Percentiles rank a stretch among this genome's conserved stretches.
These are phyloP conservation scores for Rhododendron kiyosumense DNA, from an alignment of 148 eudicot species.

Conservation along the genomic window DNA sequence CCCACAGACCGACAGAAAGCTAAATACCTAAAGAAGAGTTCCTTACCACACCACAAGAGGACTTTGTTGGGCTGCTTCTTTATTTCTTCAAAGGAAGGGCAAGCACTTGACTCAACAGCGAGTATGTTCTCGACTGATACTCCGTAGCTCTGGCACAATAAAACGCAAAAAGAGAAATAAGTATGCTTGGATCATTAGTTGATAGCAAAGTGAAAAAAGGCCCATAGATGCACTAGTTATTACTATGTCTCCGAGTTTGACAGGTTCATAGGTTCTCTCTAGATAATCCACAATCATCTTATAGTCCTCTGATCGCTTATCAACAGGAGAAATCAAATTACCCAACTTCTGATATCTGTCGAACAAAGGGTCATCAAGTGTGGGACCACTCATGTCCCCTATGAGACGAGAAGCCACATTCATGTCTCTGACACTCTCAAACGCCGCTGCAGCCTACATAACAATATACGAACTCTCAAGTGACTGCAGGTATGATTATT, in stretches of 20 bases:
- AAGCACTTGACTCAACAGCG: constrained; percentile 53
- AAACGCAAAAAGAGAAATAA: background rate
- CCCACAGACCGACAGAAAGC: background rate
- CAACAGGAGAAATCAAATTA: constrained; percentile 51
- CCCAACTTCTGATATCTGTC: constrained; percentile 60
- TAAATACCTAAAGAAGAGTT: background rate
- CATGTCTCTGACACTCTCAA: constrained; percentile 66
- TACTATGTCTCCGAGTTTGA: constrained; percentile 70
- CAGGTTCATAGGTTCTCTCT: constrained; percentile 76
- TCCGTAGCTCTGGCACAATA: constrained; percentile 49
- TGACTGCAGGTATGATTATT: background rate
- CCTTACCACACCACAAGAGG: constrained; percentile 82
- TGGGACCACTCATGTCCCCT: constrained; percentile 67
- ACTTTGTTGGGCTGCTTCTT: constrained; percentile 80
- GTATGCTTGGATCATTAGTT: background rate
- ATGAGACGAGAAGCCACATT: constrained; percentile 64
- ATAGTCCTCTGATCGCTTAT: constrained; percentile 59
- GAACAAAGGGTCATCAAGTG: constrained; percentile 68
- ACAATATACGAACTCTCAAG: background rate
- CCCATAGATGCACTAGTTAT: background rate
- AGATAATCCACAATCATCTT: constrained; percentile 71
- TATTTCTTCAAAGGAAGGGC: constrained; percentile 65
- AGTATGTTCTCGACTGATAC: constrained; percentile 63
- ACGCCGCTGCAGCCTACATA: constrained; percentile 58
- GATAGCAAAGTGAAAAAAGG: background rate